Conservation (phyloP, 2,329 filamentous ascomycete species). For the Trichoderma brevicompactum region DNA sequence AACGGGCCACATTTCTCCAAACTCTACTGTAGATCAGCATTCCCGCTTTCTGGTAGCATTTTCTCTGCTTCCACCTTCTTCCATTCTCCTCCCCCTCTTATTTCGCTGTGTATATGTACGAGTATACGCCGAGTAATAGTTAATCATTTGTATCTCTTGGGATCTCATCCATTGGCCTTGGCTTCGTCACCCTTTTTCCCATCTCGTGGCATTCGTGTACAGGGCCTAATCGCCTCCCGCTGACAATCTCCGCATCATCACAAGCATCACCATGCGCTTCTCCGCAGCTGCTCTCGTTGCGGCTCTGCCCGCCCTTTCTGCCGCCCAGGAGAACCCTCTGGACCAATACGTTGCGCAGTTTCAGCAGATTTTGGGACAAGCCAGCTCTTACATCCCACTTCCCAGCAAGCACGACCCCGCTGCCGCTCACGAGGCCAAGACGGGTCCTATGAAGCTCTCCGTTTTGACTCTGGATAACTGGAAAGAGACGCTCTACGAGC, state of each 20-base stretch:
- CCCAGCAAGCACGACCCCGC: constrained; percentile 49
- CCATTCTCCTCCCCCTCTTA: constrained; percentile 19
- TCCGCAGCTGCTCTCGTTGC: constrained; percentile 53
- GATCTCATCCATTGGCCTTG: background rate
- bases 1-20: constrained; percentile 25
- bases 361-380: constrained; percentile 65
- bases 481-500: constrained; percentile 67
- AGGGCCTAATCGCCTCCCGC: background rate
- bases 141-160: background rate
- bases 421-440: constrained; percentile 49
- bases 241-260: constrained; percentile 27
- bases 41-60: constrained; percentile 9
- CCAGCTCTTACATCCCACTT: constrained; percentile 57
- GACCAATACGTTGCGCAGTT: constrained; percentile 66
- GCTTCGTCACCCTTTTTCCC: background rate
- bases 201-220: background rate
- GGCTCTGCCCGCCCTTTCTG: constrained; percentile 60
- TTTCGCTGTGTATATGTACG: background rate
- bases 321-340: constrained; percentile 56
- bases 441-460: constrained; percentile 50
- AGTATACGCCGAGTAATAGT: background rate
- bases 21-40: constrained; percentile 8
- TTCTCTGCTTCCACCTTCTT: constrained; percentile 5
- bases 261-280: constrained; percentile 59
- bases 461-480: constrained; percentile 70